Evolutionary conservation across 441 rosid species (phyloP).

Genomic region (Croton setiger): DNA sequence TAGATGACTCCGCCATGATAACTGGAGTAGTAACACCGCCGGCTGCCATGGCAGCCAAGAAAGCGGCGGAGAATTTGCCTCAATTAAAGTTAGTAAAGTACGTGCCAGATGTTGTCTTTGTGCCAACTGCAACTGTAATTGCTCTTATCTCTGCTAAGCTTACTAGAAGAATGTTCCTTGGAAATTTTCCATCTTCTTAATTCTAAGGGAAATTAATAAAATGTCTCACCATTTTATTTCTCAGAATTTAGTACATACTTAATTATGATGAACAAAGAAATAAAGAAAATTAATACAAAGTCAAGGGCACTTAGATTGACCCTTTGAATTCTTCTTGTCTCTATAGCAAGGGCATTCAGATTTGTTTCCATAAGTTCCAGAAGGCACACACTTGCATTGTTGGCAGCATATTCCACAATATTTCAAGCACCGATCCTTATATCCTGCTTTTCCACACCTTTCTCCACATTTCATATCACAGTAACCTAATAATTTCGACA

Average conservation of each 20-base stretch:
- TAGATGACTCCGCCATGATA: conserved; percentile 55
- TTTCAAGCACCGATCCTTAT: conserved; percentile 32
- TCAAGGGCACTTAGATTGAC: conserved; percentile 44
- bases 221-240: too few species aligned
- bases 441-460: conserved; percentile 34
- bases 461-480: conserved; percentile 29
- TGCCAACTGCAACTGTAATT: conserved; percentile 56
- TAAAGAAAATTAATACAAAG: neutral
- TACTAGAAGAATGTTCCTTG: conserved; percentile 51
- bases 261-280: too few species aligned
- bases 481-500: conserved; percentile 2
- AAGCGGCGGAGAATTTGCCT: conserved; percentile 73
- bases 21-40: conserved; percentile 67
- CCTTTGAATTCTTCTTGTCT: conserved; percentile 36
- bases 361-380: conserved; percentile 41
- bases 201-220: neutral
- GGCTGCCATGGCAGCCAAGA: conserved; percentile 87
- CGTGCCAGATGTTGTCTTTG: conserved; percentile 79
- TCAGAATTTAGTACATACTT: too few species aligned
- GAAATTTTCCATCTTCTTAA: conserved; percentile 14
- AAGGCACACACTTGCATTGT: conserved; percentile 43
- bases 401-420: conserved; percentile 38
- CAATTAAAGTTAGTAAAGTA: conserved; percentile 56
- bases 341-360: conserved; percentile 44
- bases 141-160: conserved; percentile 69